These are phyloP conservation scores for Nitzschia sp. DNA, from an alignment of 108 stramenopile genomes.

Conservation along the genomic window DNA sequence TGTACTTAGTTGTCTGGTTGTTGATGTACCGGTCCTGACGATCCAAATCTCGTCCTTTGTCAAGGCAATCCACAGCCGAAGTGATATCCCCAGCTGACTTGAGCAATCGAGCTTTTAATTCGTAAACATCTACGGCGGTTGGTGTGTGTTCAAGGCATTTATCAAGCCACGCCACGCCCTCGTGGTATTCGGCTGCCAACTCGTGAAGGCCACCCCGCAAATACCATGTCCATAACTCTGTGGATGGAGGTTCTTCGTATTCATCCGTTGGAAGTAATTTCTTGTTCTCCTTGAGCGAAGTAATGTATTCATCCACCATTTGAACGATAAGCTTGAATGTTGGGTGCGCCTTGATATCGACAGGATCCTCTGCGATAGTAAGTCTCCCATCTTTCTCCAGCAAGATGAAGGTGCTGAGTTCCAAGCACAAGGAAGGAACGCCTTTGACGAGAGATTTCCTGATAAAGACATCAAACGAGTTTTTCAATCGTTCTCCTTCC, in stretches of 20 bases:
- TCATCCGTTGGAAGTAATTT: constrained; percentile 54
- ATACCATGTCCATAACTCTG: constrained; percentile 87
- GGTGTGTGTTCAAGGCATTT: constrained; percentile 91
- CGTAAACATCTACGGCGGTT: constrained; percentile 90
- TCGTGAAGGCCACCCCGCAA: constrained; percentile 84
- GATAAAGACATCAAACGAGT: constrained; percentile 68
- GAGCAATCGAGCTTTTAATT: constrained; percentile 85
- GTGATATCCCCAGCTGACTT: constrained; percentile 84
- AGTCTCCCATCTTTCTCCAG: constrained; percentile 39
- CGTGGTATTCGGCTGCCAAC: constrained; percentile 70
- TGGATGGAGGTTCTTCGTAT: constrained; percentile 63
- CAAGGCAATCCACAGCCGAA: constrained; percentile 86
- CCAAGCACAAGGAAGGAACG: constrained; percentile 86
- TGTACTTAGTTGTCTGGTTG: constrained; percentile 95
- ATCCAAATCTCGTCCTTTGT: constrained; percentile 90
- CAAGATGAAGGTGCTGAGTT: constrained; percentile 77
- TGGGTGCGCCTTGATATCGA: constrained; percentile 67
- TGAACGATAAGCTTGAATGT: constrained; percentile 56
- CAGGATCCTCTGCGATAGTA: constrained; percentile 63
- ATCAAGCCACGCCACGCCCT: constrained; percentile 79
- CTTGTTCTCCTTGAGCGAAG: constrained; percentile 42
- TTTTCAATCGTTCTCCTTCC: constrained; percentile 60
- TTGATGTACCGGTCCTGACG: constrained; percentile 97
- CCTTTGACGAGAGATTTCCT: constrained; percentile 77
- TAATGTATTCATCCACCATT: constrained; percentile 70